These are phyloP conservation scores for Candolleomyces eurysporus DNA, from an alignment of 768 basidiomycete genomes.

Conservation along the genomic window DNA sequence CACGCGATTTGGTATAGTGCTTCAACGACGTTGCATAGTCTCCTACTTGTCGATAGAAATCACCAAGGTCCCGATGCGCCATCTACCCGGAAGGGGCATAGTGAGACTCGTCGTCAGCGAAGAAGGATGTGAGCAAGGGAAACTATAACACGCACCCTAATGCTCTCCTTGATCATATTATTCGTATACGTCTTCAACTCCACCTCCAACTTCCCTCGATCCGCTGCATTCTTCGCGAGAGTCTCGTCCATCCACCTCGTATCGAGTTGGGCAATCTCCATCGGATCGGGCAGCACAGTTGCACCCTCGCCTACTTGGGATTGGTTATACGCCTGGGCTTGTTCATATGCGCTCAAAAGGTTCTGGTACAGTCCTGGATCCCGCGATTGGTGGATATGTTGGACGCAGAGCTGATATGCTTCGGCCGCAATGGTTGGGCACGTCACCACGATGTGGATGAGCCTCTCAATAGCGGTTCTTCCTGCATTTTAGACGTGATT, in stretches of 20 bases:
- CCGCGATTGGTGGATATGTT: conserved; percentile 62
- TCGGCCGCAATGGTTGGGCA: conserved; percentile 72
- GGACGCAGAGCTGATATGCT: conserved; percentile 65
- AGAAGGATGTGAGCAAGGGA: not conserved
- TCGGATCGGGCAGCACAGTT: conserved; percentile 40
- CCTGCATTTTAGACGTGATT: conserved; percentile 36
- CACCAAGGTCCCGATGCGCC: conserved; percentile 86
- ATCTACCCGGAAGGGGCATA: conserved; percentile 50
- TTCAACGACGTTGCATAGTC: conserved; percentile 71
- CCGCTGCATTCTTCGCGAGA: conserved; percentile 63
- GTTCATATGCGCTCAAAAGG: conserved; percentile 55
- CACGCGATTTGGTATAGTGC: conserved; percentile 87
- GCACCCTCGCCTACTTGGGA: too few species aligned
- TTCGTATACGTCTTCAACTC: conserved; percentile 93
- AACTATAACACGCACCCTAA: conserved; percentile 57
- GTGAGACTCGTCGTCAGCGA: not conserved
- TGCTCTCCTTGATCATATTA: conserved; percentile 99
- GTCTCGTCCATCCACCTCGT: conserved; percentile 73
- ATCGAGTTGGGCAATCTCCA: conserved; percentile 55
- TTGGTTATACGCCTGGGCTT: conserved; percentile 21
- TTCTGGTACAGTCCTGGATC: conserved; percentile 62
- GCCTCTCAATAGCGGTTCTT: conserved; percentile 72
- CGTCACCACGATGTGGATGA: conserved; percentile 61
- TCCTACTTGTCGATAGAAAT: conserved; percentile 72
- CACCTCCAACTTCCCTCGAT: conserved; percentile 82